Percentiles rank a stretch among this genome's conserved stretches.
Conservation (phyloP, 2,329 filamentous ascomycete genomes). For the Botrytis tulipae region DNA sequence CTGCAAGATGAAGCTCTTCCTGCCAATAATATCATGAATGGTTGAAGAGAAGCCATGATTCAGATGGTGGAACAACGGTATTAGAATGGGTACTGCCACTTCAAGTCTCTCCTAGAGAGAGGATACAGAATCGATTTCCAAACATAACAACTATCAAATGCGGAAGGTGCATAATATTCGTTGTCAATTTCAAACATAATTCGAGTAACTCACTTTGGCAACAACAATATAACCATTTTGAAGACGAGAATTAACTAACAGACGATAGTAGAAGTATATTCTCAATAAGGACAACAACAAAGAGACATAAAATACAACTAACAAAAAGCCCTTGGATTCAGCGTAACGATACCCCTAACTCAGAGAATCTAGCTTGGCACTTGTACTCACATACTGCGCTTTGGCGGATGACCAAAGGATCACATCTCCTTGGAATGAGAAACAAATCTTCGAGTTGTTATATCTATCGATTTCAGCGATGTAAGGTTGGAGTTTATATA, state of each 20-base stretch:
- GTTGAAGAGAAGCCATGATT: no score
- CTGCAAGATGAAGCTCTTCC: background rate
- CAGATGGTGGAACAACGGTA: no score
- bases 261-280: background rate
- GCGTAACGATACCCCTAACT: background rate
- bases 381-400: background rate
- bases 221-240: background rate
- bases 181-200: background rate
- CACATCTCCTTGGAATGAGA: background rate
- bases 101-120: background rate
- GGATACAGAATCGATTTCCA: background rate
- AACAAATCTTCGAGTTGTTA: background rate
- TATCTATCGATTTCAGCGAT: background rate
- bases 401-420: background rate
- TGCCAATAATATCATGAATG: background rate
- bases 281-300: background rate
- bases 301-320: background rate
- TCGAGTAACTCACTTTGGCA: background rate
- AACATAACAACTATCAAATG: background rate
- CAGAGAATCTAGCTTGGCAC: background rate
- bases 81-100: no score
- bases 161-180: background rate
- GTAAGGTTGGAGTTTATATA: background rate
- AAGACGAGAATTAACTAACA: background rate
- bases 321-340: background rate